Evolutionary conservation across 441 rosid species (phyloP).

Genomic region (Mallotus japonicus): DNA sequence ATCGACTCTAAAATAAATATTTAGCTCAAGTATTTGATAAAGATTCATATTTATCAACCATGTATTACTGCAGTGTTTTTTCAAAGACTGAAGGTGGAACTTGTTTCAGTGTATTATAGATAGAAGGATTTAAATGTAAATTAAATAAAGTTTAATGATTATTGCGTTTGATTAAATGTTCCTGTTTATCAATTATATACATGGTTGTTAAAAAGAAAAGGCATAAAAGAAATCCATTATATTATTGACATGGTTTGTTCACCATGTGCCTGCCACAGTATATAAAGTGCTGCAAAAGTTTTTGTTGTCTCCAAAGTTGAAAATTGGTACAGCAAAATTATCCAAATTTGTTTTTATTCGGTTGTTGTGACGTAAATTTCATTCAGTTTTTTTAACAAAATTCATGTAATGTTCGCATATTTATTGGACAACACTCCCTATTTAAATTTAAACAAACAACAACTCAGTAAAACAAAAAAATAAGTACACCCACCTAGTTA

Average conservation of each 20-base stretch:
- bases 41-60: too few species aligned
- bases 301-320: slow-evolving; percentile 2
- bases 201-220: background rate
- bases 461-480: too few species aligned
- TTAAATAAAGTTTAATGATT: too few species aligned
- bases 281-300: slow-evolving; percentile 4
- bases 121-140: too few species aligned
- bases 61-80: too few species aligned
- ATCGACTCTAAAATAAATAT: too few species aligned
- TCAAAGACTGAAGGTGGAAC: too few species aligned
- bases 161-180: too few species aligned
- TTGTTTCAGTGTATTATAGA: too few species aligned
- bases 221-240: background rate
- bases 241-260: slow-evolving; percentile 1
- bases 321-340: background rate
- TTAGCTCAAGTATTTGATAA: too few species aligned
- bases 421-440: background rate
- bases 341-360: slow-evolving; percentile 10
- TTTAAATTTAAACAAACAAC: background rate
- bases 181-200: background rate
- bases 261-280: slow-evolving; percentile 17
- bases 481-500: too few species aligned
- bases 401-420: background rate
- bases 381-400: background rate
- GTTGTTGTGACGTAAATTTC: slow-evolving; percentile 17